phyloP scores from a whole-genome alignment of 2,329 filamentous ascomycete species.

The Colletotrichum phormii region DNA sequence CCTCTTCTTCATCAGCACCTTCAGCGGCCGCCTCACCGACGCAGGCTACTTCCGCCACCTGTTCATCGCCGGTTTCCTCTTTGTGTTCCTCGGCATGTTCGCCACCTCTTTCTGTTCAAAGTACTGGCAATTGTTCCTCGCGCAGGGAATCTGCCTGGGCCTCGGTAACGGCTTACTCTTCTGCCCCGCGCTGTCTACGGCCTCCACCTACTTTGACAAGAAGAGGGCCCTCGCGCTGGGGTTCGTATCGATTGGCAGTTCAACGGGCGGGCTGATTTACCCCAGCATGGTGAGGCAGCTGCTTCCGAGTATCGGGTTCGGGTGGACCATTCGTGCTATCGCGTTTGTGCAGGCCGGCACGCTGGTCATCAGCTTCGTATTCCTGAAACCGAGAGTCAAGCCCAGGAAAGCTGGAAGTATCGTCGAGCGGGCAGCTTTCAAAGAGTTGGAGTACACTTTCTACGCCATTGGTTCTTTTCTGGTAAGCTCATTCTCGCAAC shows the following conservation, averaged over 20 bases:
- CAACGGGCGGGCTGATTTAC: slow-evolving; percentile 67
- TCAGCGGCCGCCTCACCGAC: slow-evolving; percentile 65
- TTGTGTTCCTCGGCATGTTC: slow-evolving; percentile 61
- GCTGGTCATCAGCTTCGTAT: slow-evolving; percentile 50
- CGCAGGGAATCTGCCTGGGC: slow-evolving; percentile 66
- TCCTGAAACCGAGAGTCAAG: slow-evolving; percentile 55
- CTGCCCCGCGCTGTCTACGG: slow-evolving; percentile 71
- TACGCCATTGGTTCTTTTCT: slow-evolving; percentile 50
- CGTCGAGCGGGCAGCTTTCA: slow-evolving; percentile 59
- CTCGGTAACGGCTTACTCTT: slow-evolving; percentile 73
- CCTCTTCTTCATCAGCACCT: slow-evolving; percentile 65
- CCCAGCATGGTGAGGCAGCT: slow-evolving; percentile 68
- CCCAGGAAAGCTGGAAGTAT: slow-evolving; percentile 54
- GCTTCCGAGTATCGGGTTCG: slow-evolving; percentile 66
- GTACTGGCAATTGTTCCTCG: slow-evolving; percentile 68
- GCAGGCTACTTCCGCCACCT: slow-evolving; percentile 63
- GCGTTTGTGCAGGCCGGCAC: slow-evolving; percentile 68
- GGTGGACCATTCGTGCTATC: slow-evolving; percentile 68
- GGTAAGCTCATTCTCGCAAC: slow-evolving; percentile 3
- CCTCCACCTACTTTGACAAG: slow-evolving; percentile 74
- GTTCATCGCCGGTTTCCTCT: slow-evolving; percentile 52
- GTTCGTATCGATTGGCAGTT: slow-evolving; percentile 69
- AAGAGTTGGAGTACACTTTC: slow-evolving; percentile 56
- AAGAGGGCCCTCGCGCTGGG: slow-evolving; percentile 71
- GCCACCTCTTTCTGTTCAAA: slow-evolving; percentile 53